Evolutionary conservation across 2,329 filamentous ascomycete genomes (phyloP).

Genomic region (Epichloe aotearoae): DNA sequence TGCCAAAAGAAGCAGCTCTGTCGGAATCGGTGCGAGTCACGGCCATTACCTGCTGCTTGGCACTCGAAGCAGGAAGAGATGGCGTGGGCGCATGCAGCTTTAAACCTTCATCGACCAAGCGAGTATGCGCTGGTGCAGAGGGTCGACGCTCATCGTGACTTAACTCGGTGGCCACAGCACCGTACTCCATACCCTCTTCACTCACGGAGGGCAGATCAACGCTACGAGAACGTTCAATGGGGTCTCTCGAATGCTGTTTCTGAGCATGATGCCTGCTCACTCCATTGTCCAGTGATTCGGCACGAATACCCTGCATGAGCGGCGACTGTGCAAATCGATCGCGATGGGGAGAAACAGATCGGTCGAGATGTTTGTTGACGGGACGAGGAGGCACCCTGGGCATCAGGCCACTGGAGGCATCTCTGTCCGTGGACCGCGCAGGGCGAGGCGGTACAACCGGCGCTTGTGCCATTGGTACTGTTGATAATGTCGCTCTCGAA

Average conservation of each 20-base stretch:
- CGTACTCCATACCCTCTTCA: slow-evolving; percentile 84
- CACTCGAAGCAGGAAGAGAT: slow-evolving; percentile 66
- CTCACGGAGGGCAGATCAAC: slow-evolving; percentile 76
- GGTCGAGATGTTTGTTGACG: slow-evolving; percentile 52
- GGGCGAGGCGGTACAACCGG: slow-evolving; percentile 47
- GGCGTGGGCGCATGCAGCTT: slow-evolving; percentile 84
- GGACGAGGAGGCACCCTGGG: slow-evolving; percentile 75
- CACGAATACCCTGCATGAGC: slow-evolving; percentile 56
- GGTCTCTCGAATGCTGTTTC: slow-evolving; percentile 24
- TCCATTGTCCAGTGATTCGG: slow-evolving; percentile 24
- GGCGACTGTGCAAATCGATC: slow-evolving; percentile 77
- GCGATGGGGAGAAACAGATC: slow-evolving; percentile 63
- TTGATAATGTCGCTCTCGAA: slow-evolving; percentile 27
- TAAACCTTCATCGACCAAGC: slow-evolving; percentile 66
- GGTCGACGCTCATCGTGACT: slow-evolving; percentile 19
- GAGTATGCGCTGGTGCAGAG: slow-evolving; percentile 54
- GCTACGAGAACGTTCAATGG: slow-evolving; percentile 53
- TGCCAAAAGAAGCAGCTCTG: slow-evolving; percentile 69
- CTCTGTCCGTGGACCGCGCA: slow-evolving; percentile 34
- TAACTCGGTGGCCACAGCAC: slow-evolving; percentile 36
- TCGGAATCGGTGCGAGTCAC: slow-evolving; percentile 90
- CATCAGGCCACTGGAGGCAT: slow-evolving; percentile 23
- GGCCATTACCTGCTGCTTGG: slow-evolving; percentile 67
- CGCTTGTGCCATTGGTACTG: slow-evolving; percentile 34
- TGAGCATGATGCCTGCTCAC: slow-evolving; percentile 22